Evolutionary conservation across 1,284 basidiomycete genomes (phyloP), one percentile per base, ranked within the genome.

Genomic region (Leccinum pallidistipes): DNA sequence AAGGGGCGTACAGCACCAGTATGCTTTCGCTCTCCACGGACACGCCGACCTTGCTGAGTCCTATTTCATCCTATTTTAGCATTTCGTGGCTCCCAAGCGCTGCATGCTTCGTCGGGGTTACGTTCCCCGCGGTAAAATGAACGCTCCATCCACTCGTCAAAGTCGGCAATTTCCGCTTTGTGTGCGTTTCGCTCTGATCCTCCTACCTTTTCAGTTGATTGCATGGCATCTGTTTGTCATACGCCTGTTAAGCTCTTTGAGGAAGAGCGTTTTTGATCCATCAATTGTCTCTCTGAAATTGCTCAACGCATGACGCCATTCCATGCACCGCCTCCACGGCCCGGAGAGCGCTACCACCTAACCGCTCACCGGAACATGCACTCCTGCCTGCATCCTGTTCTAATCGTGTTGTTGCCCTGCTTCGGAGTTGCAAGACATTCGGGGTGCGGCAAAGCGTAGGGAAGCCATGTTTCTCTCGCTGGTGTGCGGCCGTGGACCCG

Each of bases 361-460:
- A 55, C 65, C 71, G 72, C 69, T 64, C 69, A 3, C 63, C 71
- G 72, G 70, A 71, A 67, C 70, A 71, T 65, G 62, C 61, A 57
- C 6, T 57, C 64, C 62, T 73, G 68, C 72, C 68, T 70, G 72
- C 70, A 68, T 36, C 70, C 70, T 74, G 70, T 74, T 59, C 69
- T 36, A 66, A 71, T 74, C 70, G 63, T 71, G 64, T 66, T 72
- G 58, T 56, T 71, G 62, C 71, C 69, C 68, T 73, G 66, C 72
- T 71, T 63, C 70, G 70, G 68, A 72, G 74, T 71, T 74, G 70
- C 71, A 72, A 61, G 71, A 60, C 69, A 72, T 60, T 63, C 63
- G 57, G 60, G 62, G 67, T 62, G 70, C 62, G 71, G 69, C 69
- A 50, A 73, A 68, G 70, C 68, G 52, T 71, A 69, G 71, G 68